phyloP scores from a whole-genome alignment of 2,329 filamentous ascomycete genomes.

The Monosporascus sp. region DNA sequence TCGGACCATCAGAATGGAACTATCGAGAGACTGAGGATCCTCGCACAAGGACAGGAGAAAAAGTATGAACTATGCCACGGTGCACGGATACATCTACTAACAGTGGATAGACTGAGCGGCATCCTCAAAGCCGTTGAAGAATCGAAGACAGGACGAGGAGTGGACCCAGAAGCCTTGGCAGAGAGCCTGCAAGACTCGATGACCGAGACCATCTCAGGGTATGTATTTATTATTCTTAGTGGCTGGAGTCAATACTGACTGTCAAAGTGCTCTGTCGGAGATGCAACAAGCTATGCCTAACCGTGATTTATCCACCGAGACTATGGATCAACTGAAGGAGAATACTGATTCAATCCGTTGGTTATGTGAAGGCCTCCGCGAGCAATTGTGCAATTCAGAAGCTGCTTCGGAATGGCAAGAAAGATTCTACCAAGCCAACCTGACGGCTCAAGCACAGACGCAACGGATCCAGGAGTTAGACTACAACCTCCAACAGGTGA shows the following conservation, averaged over 20 bases:
- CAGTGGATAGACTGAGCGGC: conserved; percentile 13
- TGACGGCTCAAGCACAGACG: conserved; percentile 1
- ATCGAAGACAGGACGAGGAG: conserved; percentile 1
- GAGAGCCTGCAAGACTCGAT: conserved; percentile 13
- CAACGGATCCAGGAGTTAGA: conserved; percentile 10
- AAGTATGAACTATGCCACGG: conserved; percentile 7
- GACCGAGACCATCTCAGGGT: conserved; percentile 10
- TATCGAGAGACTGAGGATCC: conserved; percentile 5
- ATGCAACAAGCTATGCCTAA: conserved; percentile 7
- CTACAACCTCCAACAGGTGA: conserved; percentile 3
- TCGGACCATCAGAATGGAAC: conserved; percentile 5
- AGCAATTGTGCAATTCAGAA: conserved; percentile 1
- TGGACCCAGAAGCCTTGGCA: conserved; percentile 5
- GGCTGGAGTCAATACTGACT: background rate
- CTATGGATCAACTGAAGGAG: conserved; percentile 1
- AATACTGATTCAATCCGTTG: conserved; percentile 5
- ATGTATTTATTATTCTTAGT: conserved; percentile 3
- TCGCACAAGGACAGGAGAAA: conserved; percentile 12
- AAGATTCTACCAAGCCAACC: conserved; percentile 8
- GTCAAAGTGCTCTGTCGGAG: conserved; percentile 5
- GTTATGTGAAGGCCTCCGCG: conserved; percentile 6
- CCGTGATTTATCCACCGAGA: conserved; percentile 1
- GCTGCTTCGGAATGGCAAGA: conserved; percentile 15
- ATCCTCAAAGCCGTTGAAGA: conserved; percentile 12
- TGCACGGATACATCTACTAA: conserved; percentile 2